Evolutionary conservation across 2,329 filamentous ascomycete genomes (phyloP), one percentile per base, ranked within the genome.

Genomic region (Epicoccum sorghinum): DNA sequence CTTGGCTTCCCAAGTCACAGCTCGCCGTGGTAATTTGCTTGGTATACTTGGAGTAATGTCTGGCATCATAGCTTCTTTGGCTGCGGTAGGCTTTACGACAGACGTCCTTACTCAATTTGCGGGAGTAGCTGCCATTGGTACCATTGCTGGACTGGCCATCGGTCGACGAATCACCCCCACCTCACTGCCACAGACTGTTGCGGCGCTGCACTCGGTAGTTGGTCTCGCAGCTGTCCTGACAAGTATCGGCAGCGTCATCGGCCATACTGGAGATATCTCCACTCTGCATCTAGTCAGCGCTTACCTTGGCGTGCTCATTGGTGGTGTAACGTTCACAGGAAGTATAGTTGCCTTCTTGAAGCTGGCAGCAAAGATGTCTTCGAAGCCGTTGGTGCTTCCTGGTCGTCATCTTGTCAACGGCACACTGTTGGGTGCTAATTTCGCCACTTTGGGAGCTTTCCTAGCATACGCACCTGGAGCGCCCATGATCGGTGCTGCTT

Each of bases 281-380:
- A 92, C 87, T 4, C 78, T 96, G 8, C 92, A 96, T 68, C 83
- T 96, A 67, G 89, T 96, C 2, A 92, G 90, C 2, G 91, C 89
- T 0, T 96, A 96, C 66, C 78, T 96, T 0, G 92, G 91, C 45
- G 91, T 96, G 6, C 78, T 96, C 0, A 96, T 96, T 47, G 90
- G 76, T 37, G 92, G 92, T 50, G 87, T 96, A 30, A 96, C 92
- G 0, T 96, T 96, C 69, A 96, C 91, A 0, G 92, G 92, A 2
- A 95, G 90, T 2, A 88, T 96, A 45, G 90, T 96, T 0, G 92
- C 92, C 0, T 96, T 96, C 75, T 74, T 96, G 69, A 96, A 96
- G 73, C 85, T 96, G 1, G 87, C 89, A 0, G 91, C 90, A 3
- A 86, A 81, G 58, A 92, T 96, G 86, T 89, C 89, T 0, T 96